These are phyloP conservation scores for Potentilla sterilis DNA, from an alignment of 306 rosid genomes.

Conservation along the genomic window DNA sequence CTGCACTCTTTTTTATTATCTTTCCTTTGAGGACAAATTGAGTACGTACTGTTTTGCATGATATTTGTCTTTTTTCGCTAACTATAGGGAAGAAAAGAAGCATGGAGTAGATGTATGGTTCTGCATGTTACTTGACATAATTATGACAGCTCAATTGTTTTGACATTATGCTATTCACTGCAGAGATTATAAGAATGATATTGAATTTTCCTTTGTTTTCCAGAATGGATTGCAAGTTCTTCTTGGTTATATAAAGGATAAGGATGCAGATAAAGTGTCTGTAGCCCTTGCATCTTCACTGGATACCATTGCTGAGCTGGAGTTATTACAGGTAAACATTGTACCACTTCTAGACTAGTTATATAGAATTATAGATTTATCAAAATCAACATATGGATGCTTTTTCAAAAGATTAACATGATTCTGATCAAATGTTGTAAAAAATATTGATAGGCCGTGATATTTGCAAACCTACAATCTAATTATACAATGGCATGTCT, in stretches of 20 bases:
- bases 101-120: neutral
- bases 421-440: neutral
- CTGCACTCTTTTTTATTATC: too few relatives aligned
- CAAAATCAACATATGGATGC: neutral
- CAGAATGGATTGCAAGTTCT: slow-evolving; percentile 84
- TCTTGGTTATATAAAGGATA: slow-evolving; percentile 60
- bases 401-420: neutral
- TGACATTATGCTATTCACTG: slow-evolving; percentile 15
- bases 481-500: slow-evolving; percentile 16
- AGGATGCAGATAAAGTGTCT: slow-evolving; percentile 85
- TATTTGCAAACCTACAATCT: slow-evolving; percentile 13
- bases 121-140: slow-evolving; percentile 6
- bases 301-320: slow-evolving; percentile 82
- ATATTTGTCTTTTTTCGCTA: neutral
- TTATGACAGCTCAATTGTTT: slow-evolving; percentile 16
- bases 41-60: neutral
- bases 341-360: neutral
- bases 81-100: neutral
- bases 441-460: slow-evolving; percentile 12
- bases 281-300: slow-evolving; percentile 69
- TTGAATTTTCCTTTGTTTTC: slow-evolving; percentile 30
- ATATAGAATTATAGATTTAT: neutral
- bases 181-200: slow-evolving; percentile 27
- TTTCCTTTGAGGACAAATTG: neutral
- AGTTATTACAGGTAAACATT: slow-evolving; percentile 66